Percentiles rank a stretch among this genome's conserved stretches.
Conservation (phyloP, 139 green algal genomes). For the Volvox africanus region DNA sequence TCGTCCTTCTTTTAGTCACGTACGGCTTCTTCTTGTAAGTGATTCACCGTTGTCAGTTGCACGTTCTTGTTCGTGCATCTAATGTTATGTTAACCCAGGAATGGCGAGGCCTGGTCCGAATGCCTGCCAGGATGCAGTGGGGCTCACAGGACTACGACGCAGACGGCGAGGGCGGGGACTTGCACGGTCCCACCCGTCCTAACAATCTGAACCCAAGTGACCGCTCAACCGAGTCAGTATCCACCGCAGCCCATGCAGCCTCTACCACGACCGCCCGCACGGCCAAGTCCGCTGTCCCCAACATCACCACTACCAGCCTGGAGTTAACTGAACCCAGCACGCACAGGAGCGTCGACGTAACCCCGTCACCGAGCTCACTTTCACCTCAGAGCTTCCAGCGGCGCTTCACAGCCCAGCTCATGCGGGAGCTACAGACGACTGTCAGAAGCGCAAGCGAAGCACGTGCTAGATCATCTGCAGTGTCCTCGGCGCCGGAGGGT, state of each 20-base stretch:
- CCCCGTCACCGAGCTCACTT: not conserved
- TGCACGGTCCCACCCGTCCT: not conserved
- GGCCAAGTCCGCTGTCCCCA: not conserved
- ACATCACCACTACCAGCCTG: not conserved
- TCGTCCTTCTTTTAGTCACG: too few relatives aligned
- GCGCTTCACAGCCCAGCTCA: not conserved
- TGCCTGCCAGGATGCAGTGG: conserved; percentile 28
- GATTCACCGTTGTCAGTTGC: too few relatives aligned
- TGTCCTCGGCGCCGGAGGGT: not conserved
- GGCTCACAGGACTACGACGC: not conserved
- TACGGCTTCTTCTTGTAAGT: too few relatives aligned
- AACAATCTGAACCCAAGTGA: not conserved
- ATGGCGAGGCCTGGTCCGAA: conserved; percentile 41
- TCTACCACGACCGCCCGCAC: not conserved
- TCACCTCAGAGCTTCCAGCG: not conserved
- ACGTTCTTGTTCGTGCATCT: too few relatives aligned
- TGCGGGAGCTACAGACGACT: conserved; percentile 12
- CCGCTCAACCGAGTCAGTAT: too few relatives aligned
- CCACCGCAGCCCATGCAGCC: not conserved
- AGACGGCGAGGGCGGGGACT: not conserved
- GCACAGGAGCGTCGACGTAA: not conserved
- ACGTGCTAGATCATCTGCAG: not conserved
- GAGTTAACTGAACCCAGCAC: not conserved
- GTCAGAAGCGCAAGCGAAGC: not conserved
- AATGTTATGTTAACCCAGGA: conserved; percentile 3